A percentile compares a stretch with the other conserved stretches of the same genome.
Evolutionary conservation across 23 red algal species (phyloP).

Genomic region (Porphyridium purpureum): DNA sequence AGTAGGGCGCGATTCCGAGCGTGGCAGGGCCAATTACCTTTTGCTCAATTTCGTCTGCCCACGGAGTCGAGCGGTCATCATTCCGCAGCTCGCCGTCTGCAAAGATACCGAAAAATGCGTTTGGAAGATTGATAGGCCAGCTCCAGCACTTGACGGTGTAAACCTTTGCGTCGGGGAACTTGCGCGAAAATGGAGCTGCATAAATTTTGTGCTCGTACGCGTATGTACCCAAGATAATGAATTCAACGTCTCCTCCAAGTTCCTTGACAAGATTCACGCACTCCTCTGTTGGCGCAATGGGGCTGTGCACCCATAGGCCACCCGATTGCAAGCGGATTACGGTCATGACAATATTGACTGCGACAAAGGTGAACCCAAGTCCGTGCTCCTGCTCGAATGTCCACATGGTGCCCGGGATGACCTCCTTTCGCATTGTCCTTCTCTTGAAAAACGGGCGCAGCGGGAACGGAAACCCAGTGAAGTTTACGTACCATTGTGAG

Average conservation of each 20-base stretch:
- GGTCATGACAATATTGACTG: constrained; percentile 5
- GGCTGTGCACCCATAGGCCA: constrained; percentile 4
- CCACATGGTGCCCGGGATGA: constrained; percentile 3
- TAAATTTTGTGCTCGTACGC: constrained; percentile 8
- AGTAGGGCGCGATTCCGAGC: not conserved
- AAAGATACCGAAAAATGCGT: not conserved
- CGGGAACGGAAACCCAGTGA: constrained; percentile 4
- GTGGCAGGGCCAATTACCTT: not conserved
- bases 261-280: not conserved
- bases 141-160: not conserved
- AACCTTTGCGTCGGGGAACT: not conserved
- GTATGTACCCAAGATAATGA: not conserved
- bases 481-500: constrained; percentile 7
- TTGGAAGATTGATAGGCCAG: not conserved
- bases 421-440: not conserved
- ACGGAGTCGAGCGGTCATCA: not conserved
- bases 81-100: not conserved
- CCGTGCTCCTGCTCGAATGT: constrained; percentile 10
- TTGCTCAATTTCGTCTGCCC: not conserved
- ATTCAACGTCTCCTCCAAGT: not conserved
- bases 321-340: not conserved
- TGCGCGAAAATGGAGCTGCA: not conserved
- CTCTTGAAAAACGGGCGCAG: constrained; percentile 3
- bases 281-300: constrained; percentile 1
- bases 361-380: constrained; percentile 2